Evolutionary conservation across 2,329 filamentous ascomycete species (phyloP).

Genomic region (Aspergillus arachidicola): DNA sequence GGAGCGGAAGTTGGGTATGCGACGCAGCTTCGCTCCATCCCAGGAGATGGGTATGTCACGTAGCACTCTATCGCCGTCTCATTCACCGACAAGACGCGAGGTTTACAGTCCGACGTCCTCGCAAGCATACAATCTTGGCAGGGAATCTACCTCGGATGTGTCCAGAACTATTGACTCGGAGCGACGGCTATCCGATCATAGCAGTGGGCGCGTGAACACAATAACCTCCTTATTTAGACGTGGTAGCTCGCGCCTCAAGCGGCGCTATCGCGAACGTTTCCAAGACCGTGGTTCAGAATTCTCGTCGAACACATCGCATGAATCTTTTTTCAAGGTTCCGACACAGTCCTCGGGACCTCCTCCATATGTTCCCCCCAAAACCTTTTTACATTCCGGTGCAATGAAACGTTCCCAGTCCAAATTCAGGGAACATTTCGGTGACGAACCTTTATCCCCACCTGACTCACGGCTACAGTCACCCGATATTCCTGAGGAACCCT

Average conservation of each 20-base stretch:
- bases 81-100: conserved; percentile 50
- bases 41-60: conserved; percentile 37
- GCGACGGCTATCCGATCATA: conserved; percentile 60
- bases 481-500: conserved; percentile 55
- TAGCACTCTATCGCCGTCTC: conserved; percentile 35
- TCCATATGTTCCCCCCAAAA: conserved; percentile 40
- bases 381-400: conserved; percentile 55
- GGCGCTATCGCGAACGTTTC: conserved; percentile 53
- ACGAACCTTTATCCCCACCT: conserved; percentile 81
- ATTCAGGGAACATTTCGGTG: conserved; percentile 89
- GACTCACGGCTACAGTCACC: conserved; percentile 80
- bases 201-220: conserved; percentile 48
- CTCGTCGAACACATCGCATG: conserved; percentile 86
- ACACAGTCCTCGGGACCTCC: conserved; percentile 51
- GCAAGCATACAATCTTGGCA: conserved; percentile 53
- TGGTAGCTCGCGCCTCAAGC: conserved; percentile 58
- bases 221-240: conserved; percentile 78
- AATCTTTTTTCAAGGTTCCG: conserved; percentile 71
- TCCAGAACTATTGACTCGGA: conserved; percentile 55
- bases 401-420: conserved; percentile 84
- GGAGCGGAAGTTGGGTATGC: conserved; percentile 29
- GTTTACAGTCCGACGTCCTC: conserved; percentile 56
- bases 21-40: conserved; percentile 37
- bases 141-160: conserved; percentile 56
- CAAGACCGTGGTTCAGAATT: conserved; percentile 72